phyloP scores from a whole-genome alignment of 352 stramenopile species.

The Globisporangium paddicum region DNA sequence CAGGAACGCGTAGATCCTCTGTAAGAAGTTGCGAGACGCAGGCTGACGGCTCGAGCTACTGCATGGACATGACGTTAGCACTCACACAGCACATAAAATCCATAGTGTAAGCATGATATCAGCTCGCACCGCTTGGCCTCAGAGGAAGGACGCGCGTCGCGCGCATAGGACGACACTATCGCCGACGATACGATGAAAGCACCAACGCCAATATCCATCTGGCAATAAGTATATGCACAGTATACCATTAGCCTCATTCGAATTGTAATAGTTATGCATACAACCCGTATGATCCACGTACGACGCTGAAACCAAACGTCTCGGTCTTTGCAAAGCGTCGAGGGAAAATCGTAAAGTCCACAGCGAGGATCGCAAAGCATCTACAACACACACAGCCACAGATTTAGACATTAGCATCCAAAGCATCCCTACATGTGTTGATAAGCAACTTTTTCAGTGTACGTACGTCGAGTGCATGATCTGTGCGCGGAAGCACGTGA shows the following conservation, averaged over 20 bases:
- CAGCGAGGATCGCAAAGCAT: constrained; percentile 94
- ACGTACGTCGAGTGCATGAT: constrained; percentile 81
- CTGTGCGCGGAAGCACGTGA: constrained; percentile 77
- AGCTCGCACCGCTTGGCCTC: constrained; percentile 16
- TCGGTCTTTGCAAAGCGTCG: constrained; percentile 95
- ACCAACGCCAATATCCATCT: constrained; percentile 98
- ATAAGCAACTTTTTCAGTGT: too few relatives aligned
- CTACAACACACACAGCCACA: constrained; percentile 18
- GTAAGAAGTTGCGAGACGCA: constrained; percentile 1
- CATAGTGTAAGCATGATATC: too few relatives aligned
- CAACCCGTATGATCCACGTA: constrained; percentile 26
- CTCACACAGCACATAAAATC: background rate
- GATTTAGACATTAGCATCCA: background rate
- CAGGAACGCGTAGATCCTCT: constrained; percentile 47
- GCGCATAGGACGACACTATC: constrained; percentile 68
- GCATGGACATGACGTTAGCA: background rate
- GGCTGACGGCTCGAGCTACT: background rate
- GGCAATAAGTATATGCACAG: background rate
- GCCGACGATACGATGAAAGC: constrained; percentile 92
- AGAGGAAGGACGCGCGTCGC: constrained; percentile 28
- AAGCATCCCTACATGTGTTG: too few relatives aligned
- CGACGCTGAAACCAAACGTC: constrained; percentile 93
- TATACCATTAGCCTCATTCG: background rate
- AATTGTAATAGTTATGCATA: too few relatives aligned
- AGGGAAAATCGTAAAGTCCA: constrained; percentile 97